Conservation (phyloP, 1,139 yeast genomes). For the Zygosaccharomyces sapae region DNA sequence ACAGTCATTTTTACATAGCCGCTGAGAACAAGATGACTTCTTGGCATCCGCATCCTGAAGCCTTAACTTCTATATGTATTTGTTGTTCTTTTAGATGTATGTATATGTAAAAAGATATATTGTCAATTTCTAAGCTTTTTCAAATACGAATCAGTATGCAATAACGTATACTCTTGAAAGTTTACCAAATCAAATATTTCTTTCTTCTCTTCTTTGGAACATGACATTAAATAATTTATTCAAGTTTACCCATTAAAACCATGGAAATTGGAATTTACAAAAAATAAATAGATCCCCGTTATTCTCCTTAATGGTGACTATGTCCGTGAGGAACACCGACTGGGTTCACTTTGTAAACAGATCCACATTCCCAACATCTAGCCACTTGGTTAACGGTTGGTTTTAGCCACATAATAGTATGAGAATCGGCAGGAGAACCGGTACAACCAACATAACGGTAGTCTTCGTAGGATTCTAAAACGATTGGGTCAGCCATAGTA, state of each 20-base stretch:
- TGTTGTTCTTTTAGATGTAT: neutral
- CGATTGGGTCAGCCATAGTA: slow-evolving; percentile 79
- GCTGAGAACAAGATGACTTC: neutral
- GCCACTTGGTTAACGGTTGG: slow-evolving; percentile 79
- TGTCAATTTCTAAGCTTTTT: neutral
- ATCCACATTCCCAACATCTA: slow-evolving; percentile 99
- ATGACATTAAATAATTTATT: slow-evolving; percentile 6
- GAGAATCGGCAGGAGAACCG: slow-evolving; percentile 91
- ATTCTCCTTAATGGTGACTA: slow-evolving; percentile 22
- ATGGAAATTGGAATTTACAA: slow-evolving; percentile 4
- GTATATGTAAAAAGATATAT: slow-evolving; percentile 1
- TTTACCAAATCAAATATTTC: neutral
- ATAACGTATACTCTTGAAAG: slow-evolving; percentile 2
- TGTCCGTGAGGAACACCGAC: slow-evolving; percentile 76
- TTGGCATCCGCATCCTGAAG: neutral
- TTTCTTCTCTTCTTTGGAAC: slow-evolving; percentile 1
- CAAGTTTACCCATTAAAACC: slow-evolving; percentile 5
- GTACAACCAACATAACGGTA: slow-evolving; percentile 97
- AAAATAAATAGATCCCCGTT: slow-evolving; percentile 7
- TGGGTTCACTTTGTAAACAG: slow-evolving; percentile 84
- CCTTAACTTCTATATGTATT: neutral
- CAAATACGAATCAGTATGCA: slow-evolving; percentile 4
- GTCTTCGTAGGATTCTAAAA: slow-evolving; percentile 87
- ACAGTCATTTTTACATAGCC: neutral
- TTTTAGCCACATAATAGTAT: slow-evolving; percentile 88